These are phyloP conservation scores for Leccinellum albellum DNA, from an alignment of 768 basidiomycete genomes.

Conservation along the genomic window DNA sequence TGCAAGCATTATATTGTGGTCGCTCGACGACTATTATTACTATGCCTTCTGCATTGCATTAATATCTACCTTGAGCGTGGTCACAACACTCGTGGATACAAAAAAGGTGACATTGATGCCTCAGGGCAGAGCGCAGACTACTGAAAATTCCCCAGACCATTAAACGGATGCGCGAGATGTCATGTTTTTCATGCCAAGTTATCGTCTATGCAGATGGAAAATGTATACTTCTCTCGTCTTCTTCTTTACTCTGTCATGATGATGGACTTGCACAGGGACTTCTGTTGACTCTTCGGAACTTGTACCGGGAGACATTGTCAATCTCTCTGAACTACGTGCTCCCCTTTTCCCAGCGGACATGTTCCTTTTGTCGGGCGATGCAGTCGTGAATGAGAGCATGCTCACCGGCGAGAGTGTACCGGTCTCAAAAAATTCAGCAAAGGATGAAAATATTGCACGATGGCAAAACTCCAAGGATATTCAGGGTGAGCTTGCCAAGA, in stretches of 20 bases:
- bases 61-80: slow-evolving; percentile 81
- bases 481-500: slow-evolving; percentile 62
- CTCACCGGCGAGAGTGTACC: slow-evolving; percentile 98
- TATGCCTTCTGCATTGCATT: slow-evolving; percentile 96
- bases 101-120: slow-evolving; percentile 57
- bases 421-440: slow-evolving; percentile 84
- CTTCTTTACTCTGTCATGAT: not conserved
- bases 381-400: slow-evolving; percentile 99
- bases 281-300: slow-evolving; percentile 71
- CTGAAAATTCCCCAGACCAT: slow-evolving; percentile 60
- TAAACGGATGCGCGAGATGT: slow-evolving; percentile 93
- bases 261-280: slow-evolving; percentile 48
- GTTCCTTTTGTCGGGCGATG: slow-evolving; percentile 90
- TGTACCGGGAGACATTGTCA: slow-evolving; percentile 90
- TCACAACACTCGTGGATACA: slow-evolving; percentile 87
- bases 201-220: slow-evolving; percentile 62
- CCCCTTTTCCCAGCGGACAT: slow-evolving; percentile 84
- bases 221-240: slow-evolving; percentile 48
- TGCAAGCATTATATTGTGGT: slow-evolving; percentile 92
- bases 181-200: slow-evolving; percentile 78
- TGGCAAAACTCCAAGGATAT: slow-evolving; percentile 68
- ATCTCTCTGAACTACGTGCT: slow-evolving; percentile 75
- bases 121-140: not conserved
- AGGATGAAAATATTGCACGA: slow-evolving; percentile 66
- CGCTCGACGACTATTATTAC: slow-evolving; percentile 92